Evolutionary conservation across 768 basidiomycete genomes (phyloP).

Genomic region (Leccinum fibrillosum): DNA sequence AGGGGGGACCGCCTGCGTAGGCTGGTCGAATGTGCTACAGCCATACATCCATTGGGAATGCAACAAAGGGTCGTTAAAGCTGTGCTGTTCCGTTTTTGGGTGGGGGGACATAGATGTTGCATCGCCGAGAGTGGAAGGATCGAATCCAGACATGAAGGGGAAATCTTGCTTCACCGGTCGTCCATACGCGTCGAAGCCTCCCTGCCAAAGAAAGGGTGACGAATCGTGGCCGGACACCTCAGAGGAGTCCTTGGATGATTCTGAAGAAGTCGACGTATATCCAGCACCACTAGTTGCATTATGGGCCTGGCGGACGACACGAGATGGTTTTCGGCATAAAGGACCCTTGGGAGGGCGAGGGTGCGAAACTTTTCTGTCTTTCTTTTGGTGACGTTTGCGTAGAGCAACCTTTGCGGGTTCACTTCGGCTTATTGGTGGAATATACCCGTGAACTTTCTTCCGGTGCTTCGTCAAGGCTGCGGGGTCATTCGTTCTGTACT

Average conservation of each 20-base stretch:
- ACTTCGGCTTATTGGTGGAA: constrained; percentile 9
- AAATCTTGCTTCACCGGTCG: background rate
- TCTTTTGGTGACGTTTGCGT: background rate
- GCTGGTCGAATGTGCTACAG: background rate
- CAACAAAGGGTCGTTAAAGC: background rate
- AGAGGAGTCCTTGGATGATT: background rate
- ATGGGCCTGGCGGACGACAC: background rate
- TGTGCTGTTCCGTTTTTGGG: background rate
- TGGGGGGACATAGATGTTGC: background rate
- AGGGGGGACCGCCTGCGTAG: background rate
- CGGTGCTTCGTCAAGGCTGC: constrained; percentile 26
- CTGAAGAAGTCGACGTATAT: background rate
- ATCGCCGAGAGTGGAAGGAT: background rate
- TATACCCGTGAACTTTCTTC: constrained; percentile 18
- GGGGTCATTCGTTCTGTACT: constrained; percentile 24
- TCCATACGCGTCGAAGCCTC: background rate
- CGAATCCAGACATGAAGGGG: background rate
- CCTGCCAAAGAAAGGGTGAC: background rate
- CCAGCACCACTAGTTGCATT: background rate
- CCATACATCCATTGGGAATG: constrained; percentile 8
- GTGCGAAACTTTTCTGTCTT: background rate
- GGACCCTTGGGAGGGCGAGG: background rate
- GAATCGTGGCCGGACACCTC: background rate
- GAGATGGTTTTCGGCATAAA: background rate
- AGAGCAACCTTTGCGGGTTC: background rate